Base-by-base conservation (phyloP, 176 grass and related monocot genomes). In the Ensete glaucum region DNA sequence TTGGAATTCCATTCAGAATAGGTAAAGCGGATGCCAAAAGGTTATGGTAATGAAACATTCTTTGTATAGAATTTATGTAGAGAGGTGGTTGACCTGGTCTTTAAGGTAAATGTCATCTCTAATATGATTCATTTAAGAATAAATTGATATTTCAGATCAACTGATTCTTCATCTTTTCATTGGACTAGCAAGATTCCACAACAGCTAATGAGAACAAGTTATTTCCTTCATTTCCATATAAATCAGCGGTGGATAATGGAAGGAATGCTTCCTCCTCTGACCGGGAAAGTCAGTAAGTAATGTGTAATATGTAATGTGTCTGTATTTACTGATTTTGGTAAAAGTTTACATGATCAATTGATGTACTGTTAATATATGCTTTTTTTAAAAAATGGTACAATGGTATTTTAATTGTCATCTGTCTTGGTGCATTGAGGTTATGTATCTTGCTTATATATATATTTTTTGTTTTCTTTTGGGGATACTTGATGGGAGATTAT, bases 281-380 rank as follows among this genome's bases (percentile, higher is more conserved):
- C 60, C 87, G 64, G 17, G 94, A 93, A 70, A 97, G 90, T 53
- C 90, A 86, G 94, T 97, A 93, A 88, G 87, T 87, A 73, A 16
- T 49, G 27, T 20, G 3, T 21, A 51, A 17, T 71, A 8, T 50
- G 49, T 17, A 51, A 17, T 71, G 16, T 50, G 49, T 17, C 14
- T 49, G 16, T 21, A 17, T n/a, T n/a, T 8, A n/a, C 16, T n/a
- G n/a, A 60, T 60, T 20, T 60, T 60, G 1, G 57, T 4, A 21
- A 54, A 77, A 52, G 43, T 72, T 80, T 43, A 43, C 34, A 43
- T 43, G 34, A 43, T 68, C 69, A 83, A 21, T 58, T 53, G 69
- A 54, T 77, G 57, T 56, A 54, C 0, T 15, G 9, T 51, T 52
- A 12, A 8, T 69, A 43, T 43, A 43, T 43, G 34, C 34, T 43